A percentile compares a stretch with the other conserved stretches of the same genome.
Conservation (phyloP, 345 rosid genomes). For the Brassica nigra region DNA sequence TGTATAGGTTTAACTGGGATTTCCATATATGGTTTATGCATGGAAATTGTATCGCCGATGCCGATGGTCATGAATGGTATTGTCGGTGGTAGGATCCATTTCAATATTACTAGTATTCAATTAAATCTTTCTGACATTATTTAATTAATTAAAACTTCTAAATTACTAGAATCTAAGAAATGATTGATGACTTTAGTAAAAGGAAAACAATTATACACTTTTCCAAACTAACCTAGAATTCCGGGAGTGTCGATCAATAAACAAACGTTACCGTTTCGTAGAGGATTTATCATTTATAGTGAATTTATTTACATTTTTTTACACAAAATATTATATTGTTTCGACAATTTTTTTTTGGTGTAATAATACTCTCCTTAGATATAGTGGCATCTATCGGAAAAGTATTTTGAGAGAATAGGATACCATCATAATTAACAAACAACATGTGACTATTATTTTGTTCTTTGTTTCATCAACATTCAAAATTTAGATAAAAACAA, state of each 20-base stretch:
- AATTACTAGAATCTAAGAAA: conserved; percentile 11
- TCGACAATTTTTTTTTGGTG: no score
- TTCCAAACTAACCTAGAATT: conserved; percentile 18
- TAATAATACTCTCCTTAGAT: no score
- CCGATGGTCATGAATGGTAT: conserved; percentile 20
- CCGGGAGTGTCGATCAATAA: not conserved
- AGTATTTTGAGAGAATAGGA: conserved; percentile 4
- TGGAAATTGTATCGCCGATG: not conserved
- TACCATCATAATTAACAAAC: conserved; percentile 18
- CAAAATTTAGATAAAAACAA: conserved; percentile 1
- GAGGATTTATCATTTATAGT: conserved; percentile 5
- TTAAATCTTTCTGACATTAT: no score
- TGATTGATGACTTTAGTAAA: conserved; percentile 11
- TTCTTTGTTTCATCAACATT: conserved; percentile 5
- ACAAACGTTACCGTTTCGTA: not conserved
- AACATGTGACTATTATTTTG: conserved; percentile 27
- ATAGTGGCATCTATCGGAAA: not conserved
- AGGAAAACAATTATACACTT: not conserved
- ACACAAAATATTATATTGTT: not conserved
- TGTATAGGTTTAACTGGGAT: no score
- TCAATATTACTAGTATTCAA: not conserved
- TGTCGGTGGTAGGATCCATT: conserved; percentile 39
- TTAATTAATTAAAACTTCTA: not conserved
- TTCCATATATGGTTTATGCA: not conserved
- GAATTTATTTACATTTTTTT: not conserved